Conservation (phyloP, 768 basidiomycete genomes). For the Rhizopogon roseolus region DNA sequence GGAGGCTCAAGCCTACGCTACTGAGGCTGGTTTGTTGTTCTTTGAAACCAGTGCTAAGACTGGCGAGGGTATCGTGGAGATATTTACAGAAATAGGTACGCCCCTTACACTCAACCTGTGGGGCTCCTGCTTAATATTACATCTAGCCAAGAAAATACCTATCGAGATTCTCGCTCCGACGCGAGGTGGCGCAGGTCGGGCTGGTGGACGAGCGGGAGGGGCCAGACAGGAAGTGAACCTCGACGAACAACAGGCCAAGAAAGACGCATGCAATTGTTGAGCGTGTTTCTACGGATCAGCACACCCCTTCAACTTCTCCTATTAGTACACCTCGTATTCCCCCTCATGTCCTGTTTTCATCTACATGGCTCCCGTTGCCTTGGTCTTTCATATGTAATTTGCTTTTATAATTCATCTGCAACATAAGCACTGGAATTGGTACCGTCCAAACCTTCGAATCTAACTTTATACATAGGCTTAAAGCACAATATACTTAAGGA, state of each 20-base stretch:
- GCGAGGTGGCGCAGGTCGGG: conserved; percentile 59
- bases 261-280: conserved; percentile 82
- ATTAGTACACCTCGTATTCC: neutral
- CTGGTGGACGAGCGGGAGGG: conserved; percentile 50
- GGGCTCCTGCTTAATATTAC: neutral
- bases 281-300: conserved; percentile 9
- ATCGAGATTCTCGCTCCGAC: conserved; percentile 91
- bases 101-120: conserved; percentile 2
- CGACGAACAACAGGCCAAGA: conserved; percentile 62
- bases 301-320: conserved; percentile 11
- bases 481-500: neutral
- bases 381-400: conserved; percentile 20
- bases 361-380: conserved; percentile 19
- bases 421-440: conserved; percentile 5
- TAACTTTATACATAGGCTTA: conserved; percentile 1
- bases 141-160: conserved; percentile 75
- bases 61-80: conserved; percentile 90
- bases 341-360: conserved; percentile 13
- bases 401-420: conserved; percentile 20
- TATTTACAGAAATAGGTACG: conserved; percentile 97
- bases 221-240: conserved; percentile 60
- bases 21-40: conserved; percentile 91
- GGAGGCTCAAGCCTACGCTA: conserved; percentile 95
- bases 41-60: conserved; percentile 99
- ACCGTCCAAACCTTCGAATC: neutral